A percentile compares a stretch with the other conserved stretches of the same genome.
These are phyloP conservation scores for Phytophthora kernoviae DNA, from an alignment of 352 stramenopile species.

Conservation along the genomic window DNA sequence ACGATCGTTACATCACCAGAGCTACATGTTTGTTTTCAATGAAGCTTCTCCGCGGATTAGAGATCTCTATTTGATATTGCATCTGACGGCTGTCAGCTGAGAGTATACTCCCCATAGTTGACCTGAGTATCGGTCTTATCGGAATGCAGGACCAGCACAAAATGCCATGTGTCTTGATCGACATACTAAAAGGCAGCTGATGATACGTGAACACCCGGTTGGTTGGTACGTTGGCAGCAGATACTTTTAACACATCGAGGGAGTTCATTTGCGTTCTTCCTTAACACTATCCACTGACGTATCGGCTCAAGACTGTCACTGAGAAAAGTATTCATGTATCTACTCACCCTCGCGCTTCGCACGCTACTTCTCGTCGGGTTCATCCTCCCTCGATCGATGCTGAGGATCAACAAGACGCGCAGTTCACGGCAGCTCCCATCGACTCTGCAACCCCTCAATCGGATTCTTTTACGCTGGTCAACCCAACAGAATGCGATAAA, in stretches of 20 bases:
- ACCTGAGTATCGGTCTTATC: too few species aligned
- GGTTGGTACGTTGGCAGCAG: background rate
- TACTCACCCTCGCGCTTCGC: background rate
- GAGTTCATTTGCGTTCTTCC: background rate
- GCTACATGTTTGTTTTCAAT: too few species aligned
- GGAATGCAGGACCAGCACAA: too few species aligned
- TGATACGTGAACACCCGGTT: too few species aligned
- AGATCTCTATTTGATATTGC: too few species aligned
- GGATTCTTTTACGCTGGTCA: slow-evolving; percentile 35
- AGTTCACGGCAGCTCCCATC: slow-evolving; percentile 28
- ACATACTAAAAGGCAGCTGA: too few species aligned
- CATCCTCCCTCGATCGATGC: background rate
- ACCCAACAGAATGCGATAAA: slow-evolving; percentile 39
- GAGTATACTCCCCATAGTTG: too few species aligned
- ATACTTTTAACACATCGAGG: background rate
- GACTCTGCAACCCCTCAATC: slow-evolving; percentile 32
- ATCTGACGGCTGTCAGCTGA: too few species aligned
- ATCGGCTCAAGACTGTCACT: background rate
- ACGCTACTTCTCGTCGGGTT: slow-evolving; percentile 6
- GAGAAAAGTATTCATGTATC: background rate
- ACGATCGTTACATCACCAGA: too few species aligned
- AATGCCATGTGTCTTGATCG: too few species aligned
- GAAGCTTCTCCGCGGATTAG: too few species aligned
- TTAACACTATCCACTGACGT: background rate
- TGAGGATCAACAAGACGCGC: slow-evolving; percentile 6